phyloP scores from a whole-genome alignment of 1,139 yeast genomes.

The Candida anutae region DNA sequence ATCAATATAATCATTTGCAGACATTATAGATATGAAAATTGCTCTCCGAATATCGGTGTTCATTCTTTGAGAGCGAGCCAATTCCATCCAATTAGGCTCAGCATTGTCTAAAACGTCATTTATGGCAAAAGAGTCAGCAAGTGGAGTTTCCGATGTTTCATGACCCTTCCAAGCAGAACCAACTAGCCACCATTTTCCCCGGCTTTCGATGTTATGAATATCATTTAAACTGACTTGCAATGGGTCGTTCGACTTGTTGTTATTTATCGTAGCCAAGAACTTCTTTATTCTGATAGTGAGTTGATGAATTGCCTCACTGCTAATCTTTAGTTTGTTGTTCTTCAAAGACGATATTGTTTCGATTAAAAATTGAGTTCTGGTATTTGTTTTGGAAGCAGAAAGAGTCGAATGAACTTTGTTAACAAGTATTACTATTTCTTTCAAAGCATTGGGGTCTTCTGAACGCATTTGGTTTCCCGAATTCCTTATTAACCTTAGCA shows the following conservation, averaged over 20 bases:
- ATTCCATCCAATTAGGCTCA: constrained; percentile 82
- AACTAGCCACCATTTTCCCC: constrained; percentile 98
- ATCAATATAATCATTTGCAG: constrained; percentile 87
- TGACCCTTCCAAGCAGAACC: constrained; percentile 94
- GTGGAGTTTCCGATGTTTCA: constrained; percentile 15
- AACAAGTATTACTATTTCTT: constrained; percentile 65
- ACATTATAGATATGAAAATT: constrained; percentile 87
- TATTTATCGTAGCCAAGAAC: constrained; percentile 44
- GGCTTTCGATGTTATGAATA: constrained; percentile 62
- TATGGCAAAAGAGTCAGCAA: constrained; percentile 26
- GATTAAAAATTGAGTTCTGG: constrained; percentile 75
- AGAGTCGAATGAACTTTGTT: constrained; percentile 18
- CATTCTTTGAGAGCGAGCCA: constrained; percentile 85
- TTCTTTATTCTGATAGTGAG: constrained; percentile 60
- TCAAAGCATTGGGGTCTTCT: constrained; percentile 84
- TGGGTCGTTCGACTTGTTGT: constrained; percentile 55
- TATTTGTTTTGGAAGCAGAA: constrained; percentile 25
- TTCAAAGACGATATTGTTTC: constrained; percentile 82
- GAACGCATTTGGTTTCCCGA: constrained; percentile 82
- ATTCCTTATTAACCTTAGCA: constrained; percentile 62
- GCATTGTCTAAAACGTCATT: constrained; percentile 56
- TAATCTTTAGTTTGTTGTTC: constrained; percentile 66
- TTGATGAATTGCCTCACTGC: constrained; percentile 40
- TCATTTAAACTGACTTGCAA: constrained; percentile 80
- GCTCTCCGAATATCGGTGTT: constrained; percentile 94